Percentiles rank a stretch among this genome's conserved stretches.
phyloP scores from a whole-genome alignment of 441 rosid species.

The Rhodomyrtus psidioides region DNA sequence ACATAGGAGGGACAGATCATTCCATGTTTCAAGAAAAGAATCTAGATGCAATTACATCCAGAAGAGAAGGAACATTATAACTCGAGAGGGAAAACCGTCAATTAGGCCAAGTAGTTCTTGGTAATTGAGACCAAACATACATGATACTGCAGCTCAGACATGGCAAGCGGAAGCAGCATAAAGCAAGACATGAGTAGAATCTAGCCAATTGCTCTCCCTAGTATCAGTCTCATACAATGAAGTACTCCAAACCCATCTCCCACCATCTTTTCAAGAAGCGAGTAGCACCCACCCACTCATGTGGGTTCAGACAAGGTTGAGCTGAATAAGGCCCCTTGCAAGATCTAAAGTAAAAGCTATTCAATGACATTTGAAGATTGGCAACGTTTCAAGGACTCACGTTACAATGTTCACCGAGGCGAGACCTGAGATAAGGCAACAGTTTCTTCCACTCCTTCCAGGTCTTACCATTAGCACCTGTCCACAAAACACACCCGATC shows the following conservation, averaged over 20 bases:
- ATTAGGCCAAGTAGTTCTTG: no score
- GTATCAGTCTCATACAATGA: neutral
- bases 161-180: neutral
- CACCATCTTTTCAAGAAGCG: neutral
- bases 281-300: neutral
- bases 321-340: neutral
- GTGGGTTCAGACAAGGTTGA: neutral
- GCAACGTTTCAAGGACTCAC: slow-evolving; percentile 30
- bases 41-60: neutral
- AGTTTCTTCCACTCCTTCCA: slow-evolving; percentile 89
- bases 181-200: neutral
- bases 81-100: neutral
- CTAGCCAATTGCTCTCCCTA: neutral
- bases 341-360: neutral
- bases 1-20: neutral
- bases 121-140: neutral
- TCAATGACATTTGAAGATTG: neutral
- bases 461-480: slow-evolving; percentile 95
- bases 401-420: slow-evolving; percentile 62
- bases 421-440: slow-evolving; percentile 75
- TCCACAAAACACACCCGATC: neutral
- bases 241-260: neutral
- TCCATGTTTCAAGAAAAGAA: neutral
- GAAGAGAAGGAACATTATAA: neutral
- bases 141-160: neutral